Evolutionary conservation across 495 filamentous ascomycete species (phyloP), one percentile per base, ranked within the genome.

Genomic region (Xylaria cubensis): DNA sequence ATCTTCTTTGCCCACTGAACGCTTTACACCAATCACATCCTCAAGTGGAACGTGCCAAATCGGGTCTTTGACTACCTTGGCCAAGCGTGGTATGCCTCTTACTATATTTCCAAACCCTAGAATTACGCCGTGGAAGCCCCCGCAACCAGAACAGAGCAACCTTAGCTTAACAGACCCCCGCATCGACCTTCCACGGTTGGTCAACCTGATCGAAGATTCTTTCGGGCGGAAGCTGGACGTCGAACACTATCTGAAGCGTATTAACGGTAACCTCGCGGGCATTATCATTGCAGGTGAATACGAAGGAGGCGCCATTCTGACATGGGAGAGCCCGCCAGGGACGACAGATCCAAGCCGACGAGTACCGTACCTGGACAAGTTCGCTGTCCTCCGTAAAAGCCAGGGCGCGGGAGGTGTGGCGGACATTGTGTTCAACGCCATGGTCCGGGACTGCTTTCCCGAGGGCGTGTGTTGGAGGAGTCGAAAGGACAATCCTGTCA

Each of bases 281-380:
- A 81, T 98, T 66, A 97, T 99, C 67, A 91, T 99, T 67, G 97
- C 96, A 0, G 96, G 96, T 4, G 92, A 97, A 72, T 99, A 99
- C 78, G 96, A 98, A 84, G 96, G 96, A 64, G 96, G 93, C 1
- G 96, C 96, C 10, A 89, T 99, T 44, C 83, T 98, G 21, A 99
- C 96, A 1, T 99, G 96, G 96, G 96, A 99, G 85, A 83, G 85
- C 41, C 93, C 95, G 0, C 89, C 89, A 0, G 86, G 86, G 0
- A 80, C 90, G 1, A 83, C 85, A 58, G 83, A 80, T 24, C 84
- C 83, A 56, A 82, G 83, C 10, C 84, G 90, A 4, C 86, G 94
- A 78, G 92, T 99, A 0, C 97, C 95, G 0, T 99, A 99, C 80
- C 84, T 99, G 29, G 96, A 99, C 79, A 99, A 99, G 82, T 99